phyloP scores from a whole-genome alignment of 257 asterid species.

The Cynanchum wilfordii region DNA sequence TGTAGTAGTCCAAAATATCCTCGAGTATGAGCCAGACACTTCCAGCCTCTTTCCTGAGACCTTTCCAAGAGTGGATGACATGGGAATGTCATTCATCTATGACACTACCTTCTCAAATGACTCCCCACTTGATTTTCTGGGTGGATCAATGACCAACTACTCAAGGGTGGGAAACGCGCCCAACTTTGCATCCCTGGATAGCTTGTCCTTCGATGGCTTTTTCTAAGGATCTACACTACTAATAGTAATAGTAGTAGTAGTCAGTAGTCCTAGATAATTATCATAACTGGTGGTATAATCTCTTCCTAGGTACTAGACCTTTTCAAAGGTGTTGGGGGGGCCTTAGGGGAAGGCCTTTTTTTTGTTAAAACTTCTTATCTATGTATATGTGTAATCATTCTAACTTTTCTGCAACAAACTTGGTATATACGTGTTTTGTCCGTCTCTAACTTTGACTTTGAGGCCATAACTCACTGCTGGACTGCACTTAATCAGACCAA shows the following conservation, averaged over 20 bases:
- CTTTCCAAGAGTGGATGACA: constrained; percentile 27
- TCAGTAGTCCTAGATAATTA: background rate
- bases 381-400: background rate
- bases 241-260: background rate
- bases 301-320: background rate
- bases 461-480: background rate
- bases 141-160: constrained; percentile 27
- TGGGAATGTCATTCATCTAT: constrained; percentile 27
- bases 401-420: background rate
- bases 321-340: background rate
- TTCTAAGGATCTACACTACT: background rate
- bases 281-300: background rate
- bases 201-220: constrained; percentile 34
- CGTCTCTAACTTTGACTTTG: too few relatives aligned
- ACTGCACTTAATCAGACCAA: background rate
- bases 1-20: background rate
- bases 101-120: constrained; percentile 37
- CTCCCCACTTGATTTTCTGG: constrained; percentile 33
- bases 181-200: constrained; percentile 31
- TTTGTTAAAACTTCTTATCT: background rate
- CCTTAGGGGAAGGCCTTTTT: background rate
- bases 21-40: constrained; percentile 2
- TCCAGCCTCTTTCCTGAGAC: constrained; percentile 15
- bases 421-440: background rate
- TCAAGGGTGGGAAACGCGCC: constrained; percentile 22